Evolutionary conservation across 2,329 filamentous ascomycete species (phyloP), one percentile per base, ranked within the genome.

Genomic region (Botrytis elliptica): DNA sequence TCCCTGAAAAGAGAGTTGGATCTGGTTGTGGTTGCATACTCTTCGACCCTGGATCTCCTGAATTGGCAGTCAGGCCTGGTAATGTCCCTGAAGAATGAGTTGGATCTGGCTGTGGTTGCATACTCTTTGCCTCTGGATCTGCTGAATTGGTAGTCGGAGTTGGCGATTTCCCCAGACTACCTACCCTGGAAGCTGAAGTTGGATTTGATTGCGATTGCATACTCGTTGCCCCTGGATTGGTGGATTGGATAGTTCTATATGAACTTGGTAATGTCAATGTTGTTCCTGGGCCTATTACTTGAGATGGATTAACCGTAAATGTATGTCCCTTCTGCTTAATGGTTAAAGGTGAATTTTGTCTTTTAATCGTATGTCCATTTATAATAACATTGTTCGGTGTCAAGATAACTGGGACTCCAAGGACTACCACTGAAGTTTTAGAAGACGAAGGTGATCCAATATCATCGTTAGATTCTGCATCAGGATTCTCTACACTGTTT

Each of bases 241-340:
- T 62, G 10, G 38, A 42, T n/a, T 46, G 2, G 9, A 25, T 46
- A 33, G 12, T 42, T 74, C 63, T 20, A 59, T 52, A 74, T 63
- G 25, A 73, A 29, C 73, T 74, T 38, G 77, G 78, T 63, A 79
- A 74, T 25, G 73, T 60, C 18, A 81, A 64, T 7, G 74, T 72
- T 14, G 77, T 73, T 12, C 74, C 75, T 33, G 76, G 75, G 42
- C 75, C 78, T 57, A 78, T 73, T 10, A 81, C 74, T 63, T 78
- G 73, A 44, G 76, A 77, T 25, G 79, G 77, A 49, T 77, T 75
- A 14, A 82, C 70, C 5, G 78, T 78, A 52, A 80, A 80, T 10
- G 75, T 74, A 64, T 80, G 75, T 18, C 77, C 76, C 14, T 73
- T 75, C 55, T 76, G 75, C 7, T 78, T 78, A 33, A 81, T 69